Conservation (phyloP, 176 grass and related monocot species). For the Avena eriantha region DNA sequence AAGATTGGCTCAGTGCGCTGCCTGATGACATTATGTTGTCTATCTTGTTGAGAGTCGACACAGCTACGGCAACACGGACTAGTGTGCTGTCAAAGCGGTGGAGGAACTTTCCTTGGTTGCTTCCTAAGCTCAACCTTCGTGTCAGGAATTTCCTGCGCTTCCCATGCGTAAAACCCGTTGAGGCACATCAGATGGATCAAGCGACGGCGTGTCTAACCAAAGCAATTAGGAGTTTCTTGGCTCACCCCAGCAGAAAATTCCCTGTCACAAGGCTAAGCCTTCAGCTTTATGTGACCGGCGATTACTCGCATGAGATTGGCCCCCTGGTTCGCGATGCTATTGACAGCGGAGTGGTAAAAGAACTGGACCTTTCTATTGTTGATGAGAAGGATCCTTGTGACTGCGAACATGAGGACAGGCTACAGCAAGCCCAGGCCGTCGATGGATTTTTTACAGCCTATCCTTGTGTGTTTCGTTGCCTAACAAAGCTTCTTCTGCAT, state of each 20-base stretch:
- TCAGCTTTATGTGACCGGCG: neutral
- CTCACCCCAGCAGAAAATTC: neutral
- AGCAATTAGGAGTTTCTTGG: constrained; percentile 34
- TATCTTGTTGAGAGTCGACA: constrained; percentile 20
- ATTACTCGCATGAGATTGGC: constrained; percentile 7
- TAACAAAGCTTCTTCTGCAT: constrained; percentile 20
- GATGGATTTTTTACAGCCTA: constrained; percentile 7
- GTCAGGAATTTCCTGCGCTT: neutral
- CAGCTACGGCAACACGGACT: neutral
- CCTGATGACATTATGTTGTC: constrained; percentile 15
- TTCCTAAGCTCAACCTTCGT: constrained; percentile 22
- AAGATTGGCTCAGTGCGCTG: constrained; percentile 11
- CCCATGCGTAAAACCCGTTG: neutral
- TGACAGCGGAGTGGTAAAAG: neutral
- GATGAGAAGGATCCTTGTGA: neutral
- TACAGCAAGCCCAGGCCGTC: constrained; percentile 5
- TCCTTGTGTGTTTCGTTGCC: constrained; percentile 8
- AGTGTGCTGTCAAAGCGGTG: constrained; percentile 25
- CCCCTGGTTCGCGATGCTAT: neutral
- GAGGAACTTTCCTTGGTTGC: constrained; percentile 23
- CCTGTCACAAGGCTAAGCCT: neutral
- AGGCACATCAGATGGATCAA: constrained; percentile 1
- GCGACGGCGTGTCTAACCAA: constrained; percentile 29
- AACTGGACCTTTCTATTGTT: constrained; percentile 11
- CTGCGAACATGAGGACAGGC: neutral